Evolutionary conservation across 441 rosid genomes (phyloP).

Genomic region (Corymbia calophylla): DNA sequence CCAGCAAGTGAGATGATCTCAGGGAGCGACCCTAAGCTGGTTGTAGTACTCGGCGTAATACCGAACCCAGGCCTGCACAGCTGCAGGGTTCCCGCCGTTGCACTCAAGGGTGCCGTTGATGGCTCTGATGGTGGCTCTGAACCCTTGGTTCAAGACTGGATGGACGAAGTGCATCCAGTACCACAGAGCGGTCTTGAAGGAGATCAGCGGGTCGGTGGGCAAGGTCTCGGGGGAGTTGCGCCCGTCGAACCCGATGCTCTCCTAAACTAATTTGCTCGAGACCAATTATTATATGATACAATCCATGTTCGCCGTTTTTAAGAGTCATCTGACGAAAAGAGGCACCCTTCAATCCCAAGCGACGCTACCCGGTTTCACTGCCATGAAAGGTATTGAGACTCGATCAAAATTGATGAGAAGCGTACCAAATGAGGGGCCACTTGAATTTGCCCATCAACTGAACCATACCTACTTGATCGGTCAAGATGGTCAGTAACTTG

Average conservation of each 20-base stretch:
- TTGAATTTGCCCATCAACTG: not conserved
- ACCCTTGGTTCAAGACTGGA: conserved; percentile 1
- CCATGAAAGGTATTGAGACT: not conserved
- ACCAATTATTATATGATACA: not conserved
- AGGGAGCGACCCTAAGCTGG: conserved; percentile 1
- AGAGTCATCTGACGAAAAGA: not conserved
- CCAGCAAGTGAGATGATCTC: conserved; percentile 5
- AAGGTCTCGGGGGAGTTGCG: conserved; percentile 3
- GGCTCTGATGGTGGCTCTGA: conserved; percentile 11
- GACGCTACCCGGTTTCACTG: not conserved
- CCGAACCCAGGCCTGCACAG: not conserved
- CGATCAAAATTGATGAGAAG: not conserved
- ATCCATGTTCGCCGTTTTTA: not conserved
- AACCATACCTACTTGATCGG: not conserved
- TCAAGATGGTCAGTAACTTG: not conserved
- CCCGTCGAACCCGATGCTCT: not conserved
- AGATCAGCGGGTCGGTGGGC: not conserved
- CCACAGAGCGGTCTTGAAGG: conserved; percentile 10
- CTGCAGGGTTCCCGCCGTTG: not conserved
- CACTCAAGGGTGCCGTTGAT: conserved; percentile 5
- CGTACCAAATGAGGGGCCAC: not conserved
- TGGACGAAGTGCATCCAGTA: conserved; percentile 9
- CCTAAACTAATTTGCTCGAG: not conserved
- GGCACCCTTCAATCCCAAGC: not conserved
- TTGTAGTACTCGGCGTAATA: conserved; percentile 7